A percentile compares a stretch with the other conserved stretches of the same genome.
Evolutionary conservation across 441 rosid genomes (phyloP).

Genomic region (Populus hybrid): DNA sequence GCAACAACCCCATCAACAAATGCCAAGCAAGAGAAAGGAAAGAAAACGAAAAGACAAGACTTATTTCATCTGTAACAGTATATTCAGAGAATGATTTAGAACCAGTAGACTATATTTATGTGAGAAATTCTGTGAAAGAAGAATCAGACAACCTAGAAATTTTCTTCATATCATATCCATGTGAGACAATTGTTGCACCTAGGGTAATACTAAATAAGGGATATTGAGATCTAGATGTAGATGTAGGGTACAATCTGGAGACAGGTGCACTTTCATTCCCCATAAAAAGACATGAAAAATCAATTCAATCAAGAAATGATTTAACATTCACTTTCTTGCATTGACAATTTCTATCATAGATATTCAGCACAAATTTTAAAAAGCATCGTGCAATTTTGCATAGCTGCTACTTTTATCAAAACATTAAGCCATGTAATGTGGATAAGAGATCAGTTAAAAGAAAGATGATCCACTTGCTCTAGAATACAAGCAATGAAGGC

Average conservation of each 20-base stretch:
- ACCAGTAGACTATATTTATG: background rate
- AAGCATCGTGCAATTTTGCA: background rate
- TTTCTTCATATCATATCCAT: background rate
- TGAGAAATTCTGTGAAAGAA: background rate
- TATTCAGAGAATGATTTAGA: background rate
- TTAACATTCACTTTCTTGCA: background rate
- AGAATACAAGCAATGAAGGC: background rate
- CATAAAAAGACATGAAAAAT: background rate
- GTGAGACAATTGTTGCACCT: background rate
- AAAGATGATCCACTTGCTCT: background rate
- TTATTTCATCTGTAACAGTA: background rate
- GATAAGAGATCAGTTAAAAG: background rate
- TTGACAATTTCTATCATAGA: background rate
- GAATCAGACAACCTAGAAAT: background rate
- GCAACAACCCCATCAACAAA: conserved; percentile 16
- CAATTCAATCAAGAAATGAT: conserved; percentile 1
- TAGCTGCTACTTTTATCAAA: background rate
- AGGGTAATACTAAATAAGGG: background rate
- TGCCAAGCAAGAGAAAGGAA: background rate
- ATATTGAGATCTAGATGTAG: background rate
- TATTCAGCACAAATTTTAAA: background rate
- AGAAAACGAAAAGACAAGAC: conserved; percentile 10
- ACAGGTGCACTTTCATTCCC: background rate
- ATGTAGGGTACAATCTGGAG: background rate
- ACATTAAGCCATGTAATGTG: background rate